phyloP scores from a whole-genome alignment of 371 early-diverging fungal genomes.

The Chytridium lagenaria region DNA sequence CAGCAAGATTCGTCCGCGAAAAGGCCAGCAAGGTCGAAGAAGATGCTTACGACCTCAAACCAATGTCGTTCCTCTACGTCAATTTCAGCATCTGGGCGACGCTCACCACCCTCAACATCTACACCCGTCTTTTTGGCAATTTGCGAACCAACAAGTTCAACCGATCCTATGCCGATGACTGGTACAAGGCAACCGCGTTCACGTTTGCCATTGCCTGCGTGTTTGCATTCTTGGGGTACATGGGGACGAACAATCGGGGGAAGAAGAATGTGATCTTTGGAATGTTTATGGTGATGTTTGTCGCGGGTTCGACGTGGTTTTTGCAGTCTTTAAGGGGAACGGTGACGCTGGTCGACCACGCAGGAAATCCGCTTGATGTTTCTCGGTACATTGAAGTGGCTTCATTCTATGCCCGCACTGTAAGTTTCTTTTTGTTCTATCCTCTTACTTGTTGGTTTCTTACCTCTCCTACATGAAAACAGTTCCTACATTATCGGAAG shows the following conservation, averaged over 20 bases:
- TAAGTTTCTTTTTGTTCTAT: conserved; percentile 2
- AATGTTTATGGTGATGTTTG: conserved; percentile 18
- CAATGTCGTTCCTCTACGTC: conserved; percentile 31
- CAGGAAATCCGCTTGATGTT: conserved; percentile 14
- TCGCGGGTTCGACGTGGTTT: conserved; percentile 28
- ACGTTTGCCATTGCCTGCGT: conserved; percentile 29
- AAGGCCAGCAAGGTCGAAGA: conserved; percentile 10
- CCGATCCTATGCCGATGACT: conserved; percentile 29
- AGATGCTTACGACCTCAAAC: conserved; percentile 11
- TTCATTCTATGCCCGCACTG: conserved; percentile 18
- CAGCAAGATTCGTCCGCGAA: conserved; percentile 5
- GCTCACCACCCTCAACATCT: conserved; percentile 13
- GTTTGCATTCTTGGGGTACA: conserved; percentile 26
- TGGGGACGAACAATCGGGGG: conserved; percentile 22
- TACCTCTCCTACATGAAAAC: not conserved
- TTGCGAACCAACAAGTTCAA: conserved; percentile 23
- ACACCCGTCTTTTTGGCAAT: conserved; percentile 29
- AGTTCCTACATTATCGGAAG: conserved; percentile 16
- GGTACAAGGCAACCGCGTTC: conserved; percentile 28
- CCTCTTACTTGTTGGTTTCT: not conserved
- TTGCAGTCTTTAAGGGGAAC: conserved; percentile 7
- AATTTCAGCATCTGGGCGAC: conserved; percentile 35
- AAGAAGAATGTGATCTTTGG: conserved; percentile 32
- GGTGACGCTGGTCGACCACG: conserved; percentile 20
- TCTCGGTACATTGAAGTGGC: conserved; percentile 16